These are phyloP conservation scores for Halophytophthora batemanensis DNA, from an alignment of 352 stramenopile genomes.

Conservation along the genomic window DNA sequence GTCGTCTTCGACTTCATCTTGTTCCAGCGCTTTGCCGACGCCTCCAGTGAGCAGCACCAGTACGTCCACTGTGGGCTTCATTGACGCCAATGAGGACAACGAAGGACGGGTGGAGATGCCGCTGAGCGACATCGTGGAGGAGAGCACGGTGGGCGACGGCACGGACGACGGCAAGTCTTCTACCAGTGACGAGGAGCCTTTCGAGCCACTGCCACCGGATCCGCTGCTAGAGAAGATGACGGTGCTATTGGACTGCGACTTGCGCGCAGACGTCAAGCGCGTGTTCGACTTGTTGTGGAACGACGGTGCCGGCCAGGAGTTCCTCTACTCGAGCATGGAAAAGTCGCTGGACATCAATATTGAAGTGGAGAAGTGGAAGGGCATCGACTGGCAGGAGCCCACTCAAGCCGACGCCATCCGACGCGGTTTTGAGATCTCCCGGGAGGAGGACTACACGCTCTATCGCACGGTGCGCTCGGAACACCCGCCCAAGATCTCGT, in stretches of 20 bases:
- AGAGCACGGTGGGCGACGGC: slow-evolving; percentile 14
- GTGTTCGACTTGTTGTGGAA: slow-evolving; percentile 73
- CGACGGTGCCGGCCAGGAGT: slow-evolving; percentile 48
- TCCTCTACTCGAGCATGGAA: slow-evolving; percentile 46
- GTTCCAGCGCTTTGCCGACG: not conserved
- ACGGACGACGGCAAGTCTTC: slow-evolving; percentile 43
- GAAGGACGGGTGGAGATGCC: slow-evolving; percentile 13
- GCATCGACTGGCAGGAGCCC: slow-evolving; percentile 25
- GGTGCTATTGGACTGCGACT: slow-evolving; percentile 62
- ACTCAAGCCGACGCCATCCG: slow-evolving; percentile 18
- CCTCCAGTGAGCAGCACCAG: not conserved
- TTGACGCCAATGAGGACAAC: slow-evolving; percentile 41
- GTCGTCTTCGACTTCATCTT: slow-evolving; percentile 9
- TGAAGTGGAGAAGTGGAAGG: slow-evolving; percentile 50
- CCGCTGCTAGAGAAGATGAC: slow-evolving; percentile 57
- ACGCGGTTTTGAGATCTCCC: slow-evolving; percentile 46
- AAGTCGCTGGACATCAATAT: slow-evolving; percentile 72
- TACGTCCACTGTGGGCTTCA: slow-evolving; percentile 41
- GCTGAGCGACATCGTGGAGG: slow-evolving; percentile 26
- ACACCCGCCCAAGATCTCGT: slow-evolving; percentile 60
- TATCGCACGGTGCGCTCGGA: slow-evolving; percentile 45
- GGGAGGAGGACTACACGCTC: slow-evolving; percentile 45
- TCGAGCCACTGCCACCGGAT: slow-evolving; percentile 55
- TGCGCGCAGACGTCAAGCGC: slow-evolving; percentile 54
- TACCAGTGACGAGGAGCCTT: slow-evolving; percentile 54